Evolutionary conservation across 331 rosid species (phyloP).

Genomic region (Cydonia oblonga): DNA sequence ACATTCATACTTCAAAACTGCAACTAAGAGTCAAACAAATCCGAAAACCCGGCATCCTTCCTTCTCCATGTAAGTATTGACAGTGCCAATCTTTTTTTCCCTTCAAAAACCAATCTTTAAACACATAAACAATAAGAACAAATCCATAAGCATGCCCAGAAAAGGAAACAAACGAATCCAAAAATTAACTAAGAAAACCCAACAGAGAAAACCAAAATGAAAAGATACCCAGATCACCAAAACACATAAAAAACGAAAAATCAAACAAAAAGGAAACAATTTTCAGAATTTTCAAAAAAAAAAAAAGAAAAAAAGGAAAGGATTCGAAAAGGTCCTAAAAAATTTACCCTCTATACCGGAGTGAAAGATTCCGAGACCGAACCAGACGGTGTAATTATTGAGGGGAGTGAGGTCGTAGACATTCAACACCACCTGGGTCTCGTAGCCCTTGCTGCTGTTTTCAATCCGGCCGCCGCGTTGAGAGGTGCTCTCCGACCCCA

Average conservation of each 20-base stretch:
- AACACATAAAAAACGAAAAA: background rate
- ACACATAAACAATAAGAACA: background rate
- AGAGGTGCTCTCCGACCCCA: constrained; percentile 48
- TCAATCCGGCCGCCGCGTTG: constrained; percentile 15
- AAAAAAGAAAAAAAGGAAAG: background rate
- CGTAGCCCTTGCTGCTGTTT: constrained; percentile 6
- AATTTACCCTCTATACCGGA: constrained; percentile 80
- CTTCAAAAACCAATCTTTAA: background rate
- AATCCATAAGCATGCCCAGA: background rate
- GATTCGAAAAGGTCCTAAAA: background rate
- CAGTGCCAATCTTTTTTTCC: background rate
- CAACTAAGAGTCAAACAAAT: background rate
- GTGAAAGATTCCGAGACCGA: constrained; percentile 87
- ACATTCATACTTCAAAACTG: background rate
- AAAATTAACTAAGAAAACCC: background rate
- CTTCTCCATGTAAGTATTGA: background rate
- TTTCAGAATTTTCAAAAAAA: background rate
- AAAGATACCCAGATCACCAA: constrained; percentile 11
- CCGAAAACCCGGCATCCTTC: background rate
- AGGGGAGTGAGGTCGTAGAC: constrained; percentile 85
- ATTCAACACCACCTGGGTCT: constrained; percentile 50
- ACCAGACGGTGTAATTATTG: constrained; percentile 68
- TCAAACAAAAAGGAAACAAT: background rate
- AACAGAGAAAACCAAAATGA: background rate
- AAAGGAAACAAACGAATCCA: background rate